Percentiles rank a stretch among this genome's conserved stretches.
phyloP scores from a whole-genome alignment of 2,329 filamentous ascomycete genomes.

The Trichoderma pleuroti region DNA sequence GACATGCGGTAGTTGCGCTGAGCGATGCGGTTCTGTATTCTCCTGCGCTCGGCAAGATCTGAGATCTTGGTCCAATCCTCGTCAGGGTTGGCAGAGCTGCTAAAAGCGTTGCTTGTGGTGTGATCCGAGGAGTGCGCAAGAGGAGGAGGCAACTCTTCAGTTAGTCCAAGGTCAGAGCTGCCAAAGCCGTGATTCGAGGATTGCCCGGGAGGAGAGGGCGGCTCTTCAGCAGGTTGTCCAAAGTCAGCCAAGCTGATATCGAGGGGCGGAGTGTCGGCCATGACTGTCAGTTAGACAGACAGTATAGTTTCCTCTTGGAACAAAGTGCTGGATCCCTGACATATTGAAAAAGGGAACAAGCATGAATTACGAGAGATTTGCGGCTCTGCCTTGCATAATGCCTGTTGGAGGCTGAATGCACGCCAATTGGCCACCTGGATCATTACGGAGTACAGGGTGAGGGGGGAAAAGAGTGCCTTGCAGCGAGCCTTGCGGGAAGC shows the following conservation, averaged over 20 bases:
- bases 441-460: background rate
- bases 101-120: slow-evolving; percentile 90
- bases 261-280: background rate
- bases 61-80: slow-evolving; percentile 99
- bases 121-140: slow-evolving; percentile 67
- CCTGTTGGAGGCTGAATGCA: background rate
- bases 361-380: background rate
- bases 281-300: background rate
- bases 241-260: background rate
- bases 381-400: background rate
- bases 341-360: background rate
- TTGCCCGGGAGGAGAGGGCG: slow-evolving; percentile 52
- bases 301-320: background rate
- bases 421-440: background rate
- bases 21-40: slow-evolving; percentile 96
- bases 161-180: background rate
- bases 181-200: slow-evolving; percentile 56
- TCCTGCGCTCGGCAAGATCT: slow-evolving; percentile 85
- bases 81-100: slow-evolving; percentile 87
- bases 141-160: slow-evolving; percentile 23
- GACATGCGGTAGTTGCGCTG: slow-evolving; percentile 91
- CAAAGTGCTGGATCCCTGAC: background rate
- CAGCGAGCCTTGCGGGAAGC: background rate
- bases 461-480: background rate
- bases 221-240: background rate